Base-by-base conservation (phyloP, 1,284 basidiomycete species). In the Cerrena zonata region DNA sequence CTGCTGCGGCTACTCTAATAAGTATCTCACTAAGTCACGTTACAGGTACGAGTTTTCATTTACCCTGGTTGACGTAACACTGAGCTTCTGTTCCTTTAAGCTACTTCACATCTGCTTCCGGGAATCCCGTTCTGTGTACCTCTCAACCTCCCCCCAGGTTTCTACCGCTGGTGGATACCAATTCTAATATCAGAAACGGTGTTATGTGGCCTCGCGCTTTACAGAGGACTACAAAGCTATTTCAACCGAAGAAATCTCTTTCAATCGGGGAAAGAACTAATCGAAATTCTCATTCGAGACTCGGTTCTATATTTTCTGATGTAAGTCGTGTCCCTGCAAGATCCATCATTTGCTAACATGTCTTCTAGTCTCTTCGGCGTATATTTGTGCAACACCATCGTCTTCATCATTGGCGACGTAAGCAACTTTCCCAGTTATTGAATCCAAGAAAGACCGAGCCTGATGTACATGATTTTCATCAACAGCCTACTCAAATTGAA, bases 141-240 rank as follows among this genome's bases (percentile, higher is more conserved):
- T 2, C 44, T 52, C 7, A 59, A 64, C 21, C 57, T 78, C 1
- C 67, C 74, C 3, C 41, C 53, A 4, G 65, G 71, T 39, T 78
- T 80, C 60, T 81, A 71, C 55, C 65, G 70, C 15, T 82, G 79
- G 60, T 83, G 80, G 80, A 72, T 82, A 40, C 80, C 80, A 0
- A 72, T 80, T 52, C 66, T 83, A 12, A 59, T 66, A 1, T 80
- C 76, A 27, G 80, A 82, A 56, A 72, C 65, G 49, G 59, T 82
- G 0, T 66, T 82, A 0, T 81, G 78, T 52, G 59, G 54, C 2
- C 64, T 82, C 45, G 79, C 78, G 1, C 58, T 80, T 18, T 64
- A 68, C 46, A 70, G 74, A 34, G 79, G 77, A 1, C 69, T 77
- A 51, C 68, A 72, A 50, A 71, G 71, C 2, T 75, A 74, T 56